phyloP scores from a whole-genome alignment of 192 early-diverging fungal genomes.

The Entophlyctis luteolus region DNA sequence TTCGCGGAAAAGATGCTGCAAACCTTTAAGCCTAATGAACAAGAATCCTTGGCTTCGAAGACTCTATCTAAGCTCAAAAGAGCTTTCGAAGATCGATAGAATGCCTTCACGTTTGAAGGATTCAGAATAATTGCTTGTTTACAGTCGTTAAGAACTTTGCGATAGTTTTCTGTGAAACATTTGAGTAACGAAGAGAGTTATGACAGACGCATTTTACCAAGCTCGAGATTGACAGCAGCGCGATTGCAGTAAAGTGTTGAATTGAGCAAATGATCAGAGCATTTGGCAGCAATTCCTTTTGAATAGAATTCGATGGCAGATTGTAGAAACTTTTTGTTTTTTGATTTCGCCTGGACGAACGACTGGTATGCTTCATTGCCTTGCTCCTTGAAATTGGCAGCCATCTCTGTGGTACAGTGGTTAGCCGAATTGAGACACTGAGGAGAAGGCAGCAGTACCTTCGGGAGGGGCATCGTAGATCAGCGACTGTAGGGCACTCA shows the following conservation, averaged over 20 bases:
- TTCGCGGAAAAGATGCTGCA: not conserved
- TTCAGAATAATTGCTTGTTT: slow-evolving; percentile 73
- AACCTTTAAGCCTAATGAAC: slow-evolving; percentile 64
- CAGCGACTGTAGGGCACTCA: slow-evolving; percentile 79
- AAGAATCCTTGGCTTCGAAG: slow-evolving; percentile 82
- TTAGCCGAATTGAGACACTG: not conserved
- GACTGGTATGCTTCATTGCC: slow-evolving; percentile 88
- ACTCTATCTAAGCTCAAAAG: slow-evolving; percentile 73
- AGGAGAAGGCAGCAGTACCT: slow-evolving; percentile 43
- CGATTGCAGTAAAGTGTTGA: slow-evolving; percentile 80
- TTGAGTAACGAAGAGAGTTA: not conserved
- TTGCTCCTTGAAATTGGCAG: slow-evolving; percentile 90
- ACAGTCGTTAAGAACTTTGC: slow-evolving; percentile 86
- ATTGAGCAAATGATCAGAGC: slow-evolving; percentile 68
- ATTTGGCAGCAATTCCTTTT: slow-evolving; percentile 71
- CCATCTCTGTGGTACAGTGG: slow-evolving; percentile 58
- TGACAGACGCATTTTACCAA: slow-evolving; percentile 50
- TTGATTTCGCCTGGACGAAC: too few relatives aligned
- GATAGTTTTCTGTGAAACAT: slow-evolving; percentile 66
- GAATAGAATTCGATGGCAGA: slow-evolving; percentile 86
- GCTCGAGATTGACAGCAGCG: slow-evolving; percentile 86
- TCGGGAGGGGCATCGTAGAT: slow-evolving; percentile 91
- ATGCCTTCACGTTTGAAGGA: slow-evolving; percentile 84
- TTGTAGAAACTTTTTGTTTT: slow-evolving; percentile 52
- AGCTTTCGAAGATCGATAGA: slow-evolving; percentile 85